These are phyloP conservation scores for Fusarium sp. DNA, from an alignment of 2,329 filamentous ascomycete genomes.

Conservation along the genomic window DNA sequence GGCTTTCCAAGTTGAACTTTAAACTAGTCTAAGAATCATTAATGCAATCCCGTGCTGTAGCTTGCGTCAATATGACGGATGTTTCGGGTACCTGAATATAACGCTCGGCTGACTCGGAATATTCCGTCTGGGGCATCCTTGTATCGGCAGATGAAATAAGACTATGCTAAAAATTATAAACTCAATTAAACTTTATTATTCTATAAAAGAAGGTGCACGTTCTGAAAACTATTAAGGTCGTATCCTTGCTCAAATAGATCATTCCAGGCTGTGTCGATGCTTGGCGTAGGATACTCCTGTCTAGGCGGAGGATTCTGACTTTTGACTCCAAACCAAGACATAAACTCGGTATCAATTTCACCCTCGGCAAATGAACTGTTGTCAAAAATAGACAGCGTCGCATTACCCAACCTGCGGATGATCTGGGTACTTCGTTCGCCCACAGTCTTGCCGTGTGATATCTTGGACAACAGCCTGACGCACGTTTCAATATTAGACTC, in stretches of 20 bases:
- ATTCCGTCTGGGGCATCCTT: background rate
- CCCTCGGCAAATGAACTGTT: slow-evolving; percentile 28
- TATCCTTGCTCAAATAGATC: slow-evolving; percentile 46
- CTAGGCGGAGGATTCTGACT: slow-evolving; percentile 38
- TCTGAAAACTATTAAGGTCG: slow-evolving; percentile 38
- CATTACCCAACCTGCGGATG: slow-evolving; percentile 39
- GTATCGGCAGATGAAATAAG: background rate
- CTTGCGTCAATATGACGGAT: too few relatives aligned
- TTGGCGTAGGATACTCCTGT: slow-evolving; percentile 42
- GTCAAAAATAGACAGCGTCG: slow-evolving; percentile 41
- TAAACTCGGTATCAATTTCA: slow-evolving; percentile 45
- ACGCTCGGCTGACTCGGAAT: too few relatives aligned
- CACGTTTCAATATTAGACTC: slow-evolving; percentile 45
- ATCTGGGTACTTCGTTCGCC: slow-evolving; percentile 41
- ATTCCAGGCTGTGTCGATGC: slow-evolving; percentile 45
- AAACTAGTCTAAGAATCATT: too few relatives aligned
- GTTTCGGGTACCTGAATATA: too few relatives aligned
- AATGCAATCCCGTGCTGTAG: too few relatives aligned
- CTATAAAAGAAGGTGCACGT: slow-evolving; percentile 35
- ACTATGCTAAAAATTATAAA: background rate
- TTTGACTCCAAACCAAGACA: slow-evolving; percentile 47
- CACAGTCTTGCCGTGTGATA: slow-evolving; percentile 40
- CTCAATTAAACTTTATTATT: background rate
- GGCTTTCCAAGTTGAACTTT: too few relatives aligned
- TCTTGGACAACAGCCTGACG: slow-evolving; percentile 36